Base-by-base conservation (phyloP, 306 rosid genomes). In the Delonix regia region DNA sequence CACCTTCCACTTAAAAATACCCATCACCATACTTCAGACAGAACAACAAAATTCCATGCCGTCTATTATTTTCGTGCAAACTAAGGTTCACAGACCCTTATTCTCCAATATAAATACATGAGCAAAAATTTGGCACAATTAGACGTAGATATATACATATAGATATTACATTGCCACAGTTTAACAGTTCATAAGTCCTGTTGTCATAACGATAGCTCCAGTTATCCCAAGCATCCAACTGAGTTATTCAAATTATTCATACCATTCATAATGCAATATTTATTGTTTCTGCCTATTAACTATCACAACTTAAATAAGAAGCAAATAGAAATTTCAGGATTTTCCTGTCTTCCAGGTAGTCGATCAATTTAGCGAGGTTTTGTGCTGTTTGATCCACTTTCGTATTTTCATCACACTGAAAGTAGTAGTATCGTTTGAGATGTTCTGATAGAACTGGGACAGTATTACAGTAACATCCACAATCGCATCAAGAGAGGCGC, bases 11-110 rank as follows among this genome's bases (percentile, higher is more conserved):
- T 44, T 24, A 3, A 27, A 45, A 44, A 48, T n/a, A 2, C 9
- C 41, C 74, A 25, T 15, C 71, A 39, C 28, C 62, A 28, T 72
- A 51, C 47, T 71, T 39, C 16, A 52, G 34, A 53, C 49, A 65
- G 19, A 38, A 65, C 49, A 65, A n/a, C 4, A 38, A 38, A 5
- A 21, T 38, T 65, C 11, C 73, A 44, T 44, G 56, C 12, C 7
- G 53, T 25, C 56, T 7, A 42, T 18, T 19, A 13, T 38, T 33
- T 72, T 22, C 4, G 18, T 36, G 16, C 75, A 9, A 28, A 30
- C 75, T 1, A 52, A 36, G 8, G 6, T 52, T 57, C 36, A 71
- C 51, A 19, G 3, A 18, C 24, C n/a, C 33, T n/a, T n/a, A 9
- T 10, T 49, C 12, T 33, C 61, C 42, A 25, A 47, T 47, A 16